Evolutionary conservation across 306 rosid genomes (phyloP), one percentile per base, ranked within the genome.

Genomic region (Senna siamea): DNA sequence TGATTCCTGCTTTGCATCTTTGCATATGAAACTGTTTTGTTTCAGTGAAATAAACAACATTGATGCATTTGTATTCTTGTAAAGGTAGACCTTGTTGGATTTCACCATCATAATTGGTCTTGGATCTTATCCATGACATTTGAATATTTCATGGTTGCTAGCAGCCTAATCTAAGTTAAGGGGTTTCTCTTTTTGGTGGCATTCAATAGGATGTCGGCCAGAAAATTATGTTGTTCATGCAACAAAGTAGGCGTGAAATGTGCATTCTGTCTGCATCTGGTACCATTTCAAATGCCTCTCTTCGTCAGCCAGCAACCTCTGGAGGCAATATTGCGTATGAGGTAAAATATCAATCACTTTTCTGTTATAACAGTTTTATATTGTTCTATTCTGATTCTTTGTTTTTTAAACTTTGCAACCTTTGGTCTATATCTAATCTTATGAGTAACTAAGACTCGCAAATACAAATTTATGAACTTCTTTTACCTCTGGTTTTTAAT

Each of bases 191-290:
- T 79, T 67, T 74, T 78, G 62, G n/a, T 37, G 70, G 69, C 43
- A 43, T 83, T 73, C 63, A 77, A 63, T 82, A 94, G 99, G 99
- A 95, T 76, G 98, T 95, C 73, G 93, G 93, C 76, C 96, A 95
- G 86, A 92, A 95, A 85, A 90, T 95, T 72, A 90, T 92, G 95
- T 51, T 78, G 77, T 95, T 92, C 70, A 83, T 88, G 98, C 98
- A 92, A 83, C 99, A 92, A 83, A 85, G 87, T 79, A 95, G 85
- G 88, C 93, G 96, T 54, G 99, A 95, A 86, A 80, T 95, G 63
- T 95, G 98, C 76, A 88, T 95, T 73, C 69, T 95, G 41, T 92
- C 99, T 51, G 99, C 99, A 74, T 87, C 97, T 71, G 99, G 99
- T 69, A 74, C 97, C 26, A 87, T 95, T 76, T 88, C 92, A 58